Conservation (phyloP, 2,329 filamentous ascomycete genomes). For the Calonectria henricotiae region DNA sequence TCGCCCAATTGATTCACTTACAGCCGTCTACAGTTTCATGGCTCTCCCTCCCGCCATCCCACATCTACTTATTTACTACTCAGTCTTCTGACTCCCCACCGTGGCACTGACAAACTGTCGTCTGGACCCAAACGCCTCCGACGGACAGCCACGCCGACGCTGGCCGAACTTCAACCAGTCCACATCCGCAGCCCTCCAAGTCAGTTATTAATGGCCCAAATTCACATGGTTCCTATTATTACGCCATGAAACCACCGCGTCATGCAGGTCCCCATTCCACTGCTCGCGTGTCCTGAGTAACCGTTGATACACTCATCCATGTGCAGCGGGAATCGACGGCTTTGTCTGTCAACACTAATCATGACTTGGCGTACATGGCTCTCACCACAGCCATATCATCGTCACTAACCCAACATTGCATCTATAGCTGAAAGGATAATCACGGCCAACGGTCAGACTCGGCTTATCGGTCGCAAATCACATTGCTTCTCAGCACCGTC, state of each 20-base stretch:
- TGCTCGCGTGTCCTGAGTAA: background rate
- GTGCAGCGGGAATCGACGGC: slow-evolving; percentile 30
- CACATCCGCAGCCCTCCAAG: background rate
- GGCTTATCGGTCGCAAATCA: slow-evolving; percentile 6
- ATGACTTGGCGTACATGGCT: background rate
- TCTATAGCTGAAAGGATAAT: background rate
- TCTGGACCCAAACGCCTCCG: background rate
- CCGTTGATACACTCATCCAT: background rate
- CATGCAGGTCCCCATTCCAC: slow-evolving; percentile 26
- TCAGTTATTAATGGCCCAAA: background rate
- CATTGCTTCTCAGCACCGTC: background rate
- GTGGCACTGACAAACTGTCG: background rate
- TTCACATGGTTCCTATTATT: slow-evolving; percentile 2
- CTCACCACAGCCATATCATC: background rate
- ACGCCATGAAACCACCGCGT: slow-evolving; percentile 19
- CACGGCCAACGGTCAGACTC: slow-evolving; percentile 9
- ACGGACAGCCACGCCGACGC: slow-evolving; percentile 8
- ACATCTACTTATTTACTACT: background rate
- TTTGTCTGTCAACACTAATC: slow-evolving; percentile 7
- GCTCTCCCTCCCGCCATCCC: background rate
- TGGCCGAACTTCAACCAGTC: slow-evolving; percentile 9
- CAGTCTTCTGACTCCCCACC: background rate
- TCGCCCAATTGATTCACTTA: background rate
- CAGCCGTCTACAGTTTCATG: background rate
- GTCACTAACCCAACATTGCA: background rate